Conservation (phyloP, 1,284 basidiomycete species). For the Tylopilus sp. region DNA sequence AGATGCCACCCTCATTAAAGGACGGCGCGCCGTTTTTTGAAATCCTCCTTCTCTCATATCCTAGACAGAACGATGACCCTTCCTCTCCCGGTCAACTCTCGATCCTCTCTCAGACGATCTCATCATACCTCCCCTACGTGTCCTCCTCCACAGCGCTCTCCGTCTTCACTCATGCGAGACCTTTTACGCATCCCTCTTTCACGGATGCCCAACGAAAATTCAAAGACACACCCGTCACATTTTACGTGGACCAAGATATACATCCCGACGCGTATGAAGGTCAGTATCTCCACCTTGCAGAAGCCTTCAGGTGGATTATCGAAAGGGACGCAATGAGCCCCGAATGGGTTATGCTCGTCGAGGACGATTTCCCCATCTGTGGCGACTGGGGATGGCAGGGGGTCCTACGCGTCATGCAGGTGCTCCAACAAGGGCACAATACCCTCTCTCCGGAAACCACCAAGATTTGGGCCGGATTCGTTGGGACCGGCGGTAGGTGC, state of each 20-base stretch:
- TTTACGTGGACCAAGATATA: constrained; percentile 35
- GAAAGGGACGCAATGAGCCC: constrained; percentile 16
- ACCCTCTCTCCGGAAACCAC: constrained; percentile 12
- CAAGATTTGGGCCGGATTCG: constrained; percentile 35
- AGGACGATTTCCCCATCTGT: constrained; percentile 44
- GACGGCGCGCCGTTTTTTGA: constrained; percentile 34
- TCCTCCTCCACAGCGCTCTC: constrained; percentile 30
- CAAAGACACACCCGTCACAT: constrained; percentile 26
- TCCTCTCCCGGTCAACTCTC: constrained; percentile 14
- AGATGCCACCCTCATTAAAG: constrained; percentile 15
- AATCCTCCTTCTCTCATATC: constrained; percentile 38
- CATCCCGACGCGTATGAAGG: constrained; percentile 32
- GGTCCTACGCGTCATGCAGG: constrained; percentile 34
- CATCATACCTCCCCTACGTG: constrained; percentile 36
- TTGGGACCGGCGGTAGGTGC: constrained; percentile 43
- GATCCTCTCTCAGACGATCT: constrained; percentile 36
- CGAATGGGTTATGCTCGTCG: constrained; percentile 43
- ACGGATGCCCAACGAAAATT: constrained; percentile 23
- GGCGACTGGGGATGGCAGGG: constrained; percentile 33
- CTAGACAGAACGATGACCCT: constrained; percentile 31
- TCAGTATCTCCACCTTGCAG: constrained; percentile 40
- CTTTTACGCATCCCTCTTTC: constrained; percentile 32
- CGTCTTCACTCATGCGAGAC: constrained; percentile 38
- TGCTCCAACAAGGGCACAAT: constrained; percentile 27
- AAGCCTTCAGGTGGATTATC: constrained; percentile 38